phyloP scores from a whole-genome alignment of 2,329 filamentous ascomycete species.

The Colletotrichum sp. region DNA sequence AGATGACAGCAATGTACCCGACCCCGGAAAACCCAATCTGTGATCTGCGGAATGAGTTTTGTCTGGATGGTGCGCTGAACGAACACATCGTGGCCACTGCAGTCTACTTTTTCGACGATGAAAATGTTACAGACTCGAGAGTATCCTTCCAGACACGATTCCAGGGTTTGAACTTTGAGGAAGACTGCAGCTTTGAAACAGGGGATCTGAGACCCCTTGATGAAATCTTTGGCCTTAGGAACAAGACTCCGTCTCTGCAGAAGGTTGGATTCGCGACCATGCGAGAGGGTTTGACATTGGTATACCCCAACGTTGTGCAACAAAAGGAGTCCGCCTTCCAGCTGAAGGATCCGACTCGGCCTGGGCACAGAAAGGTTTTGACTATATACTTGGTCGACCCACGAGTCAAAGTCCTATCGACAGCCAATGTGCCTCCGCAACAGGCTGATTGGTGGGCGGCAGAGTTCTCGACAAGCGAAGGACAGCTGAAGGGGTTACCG shows the following conservation, averaged over 20 bases:
- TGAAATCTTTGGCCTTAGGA: background rate
- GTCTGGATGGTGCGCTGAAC: constrained; percentile 17
- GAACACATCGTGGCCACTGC: constrained; percentile 32
- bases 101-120: constrained; percentile 32
- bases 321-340: constrained; percentile 11
- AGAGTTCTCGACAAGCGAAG: background rate
- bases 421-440: constrained; percentile 24
- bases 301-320: constrained; percentile 21
- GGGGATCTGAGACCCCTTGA: background rate
- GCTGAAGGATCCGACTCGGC: constrained; percentile 9
- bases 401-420: constrained; percentile 22
- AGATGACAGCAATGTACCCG: background rate
- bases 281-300: constrained; percentile 7
- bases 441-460: constrained; percentile 18
- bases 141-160: background rate
- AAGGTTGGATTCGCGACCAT: constrained; percentile 7
- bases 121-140: constrained; percentile 27
- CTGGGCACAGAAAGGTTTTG: constrained; percentile 20
- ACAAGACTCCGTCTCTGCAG: background rate
- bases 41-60: background rate
- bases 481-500: background rate
- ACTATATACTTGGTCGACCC: constrained; percentile 24
- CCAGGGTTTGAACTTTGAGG: background rate
- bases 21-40: background rate
- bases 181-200: background rate